These are phyloP conservation scores for Fragaria vesca DNA, from an alignment of 306 rosid species.

Conservation along the genomic window DNA sequence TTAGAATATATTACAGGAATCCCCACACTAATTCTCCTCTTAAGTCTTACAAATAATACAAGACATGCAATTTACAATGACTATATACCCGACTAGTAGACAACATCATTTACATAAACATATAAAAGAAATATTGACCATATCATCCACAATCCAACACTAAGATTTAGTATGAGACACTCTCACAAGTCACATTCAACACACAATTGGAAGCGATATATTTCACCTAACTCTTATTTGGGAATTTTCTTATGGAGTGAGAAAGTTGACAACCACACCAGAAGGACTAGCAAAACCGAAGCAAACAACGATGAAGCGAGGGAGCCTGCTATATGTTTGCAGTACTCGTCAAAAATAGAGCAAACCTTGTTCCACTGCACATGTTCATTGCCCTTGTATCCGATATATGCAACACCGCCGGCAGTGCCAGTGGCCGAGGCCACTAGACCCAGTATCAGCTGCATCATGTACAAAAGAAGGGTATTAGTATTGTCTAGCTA, in stretches of 20 bases:
- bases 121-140: neutral
- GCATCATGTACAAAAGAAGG: slow-evolving; percentile 19
- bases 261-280: slow-evolving; percentile 62
- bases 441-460: slow-evolving; percentile 73
- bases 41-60: neutral
- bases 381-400: slow-evolving; percentile 69
- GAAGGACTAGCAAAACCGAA: slow-evolving; percentile 49
- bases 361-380: slow-evolving; percentile 63
- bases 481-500: neutral
- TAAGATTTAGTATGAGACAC: neutral
- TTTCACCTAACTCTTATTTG: slow-evolving; percentile 36
- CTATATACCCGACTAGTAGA: neutral
- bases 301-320: slow-evolving; percentile 56
- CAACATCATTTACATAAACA: neutral
- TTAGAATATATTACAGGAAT: neutral
- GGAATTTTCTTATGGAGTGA: slow-evolving; percentile 52
- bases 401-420: slow-evolving; percentile 63
- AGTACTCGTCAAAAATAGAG: slow-evolving; percentile 54
- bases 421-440: slow-evolving; percentile 87
- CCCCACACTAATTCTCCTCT: neutral
- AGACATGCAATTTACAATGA: neutral
- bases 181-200: neutral
- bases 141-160: slow-evolving; percentile 10
- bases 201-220: neutral
- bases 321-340: slow-evolving; percentile 55